phyloP scores from a whole-genome alignment of 2,329 filamentous ascomycete species.

The Calonectria honghensis region DNA sequence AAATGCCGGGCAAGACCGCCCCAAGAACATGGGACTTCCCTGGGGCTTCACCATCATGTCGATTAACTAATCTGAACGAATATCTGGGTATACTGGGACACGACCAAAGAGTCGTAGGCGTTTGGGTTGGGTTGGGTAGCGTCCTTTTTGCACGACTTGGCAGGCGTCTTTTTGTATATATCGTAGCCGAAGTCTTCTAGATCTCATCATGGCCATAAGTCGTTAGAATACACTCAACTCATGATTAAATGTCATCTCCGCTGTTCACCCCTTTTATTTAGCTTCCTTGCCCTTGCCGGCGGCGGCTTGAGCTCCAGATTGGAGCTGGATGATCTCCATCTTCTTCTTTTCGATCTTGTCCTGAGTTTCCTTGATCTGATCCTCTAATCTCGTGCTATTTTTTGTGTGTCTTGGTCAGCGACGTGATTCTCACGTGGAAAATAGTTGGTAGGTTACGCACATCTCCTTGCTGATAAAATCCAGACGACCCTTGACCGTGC shows the following conservation, averaged over 20 bases:
- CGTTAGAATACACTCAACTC: conserved; percentile 57
- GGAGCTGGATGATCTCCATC: conserved; percentile 75
- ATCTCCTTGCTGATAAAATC: conserved; percentile 97
- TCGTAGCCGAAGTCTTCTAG: conserved; percentile 45
- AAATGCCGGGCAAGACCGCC: conserved; percentile 50
- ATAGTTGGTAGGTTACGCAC: conserved; percentile 69
- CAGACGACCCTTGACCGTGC: conserved; percentile 91
- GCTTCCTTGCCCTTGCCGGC: conserved; percentile 57
- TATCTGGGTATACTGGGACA: conserved; percentile 43
- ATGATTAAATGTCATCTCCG: conserved; percentile 49
- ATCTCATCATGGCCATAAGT: conserved; percentile 51
- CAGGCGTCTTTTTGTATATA: conserved; percentile 36
- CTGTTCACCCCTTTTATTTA: conserved; percentile 40
- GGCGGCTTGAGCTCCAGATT: conserved; percentile 69
- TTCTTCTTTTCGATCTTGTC: conserved; percentile 76
- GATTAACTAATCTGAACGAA: conserved; percentile 49
- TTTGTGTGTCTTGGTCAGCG: conserved; percentile 38
- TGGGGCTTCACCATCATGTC: conserved; percentile 55
- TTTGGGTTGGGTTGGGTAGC: conserved; percentile 39
- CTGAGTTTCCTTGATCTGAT: conserved; percentile 73
- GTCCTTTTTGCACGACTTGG: conserved; percentile 35
- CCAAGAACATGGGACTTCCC: conserved; percentile 53
- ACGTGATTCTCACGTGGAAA: conserved; percentile 2
- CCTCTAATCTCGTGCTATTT: conserved; percentile 65
- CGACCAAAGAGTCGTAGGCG: conserved; percentile 47